These are phyloP conservation scores for Marvania coccoides DNA, from an alignment of 139 green algal genomes.

Conservation along the genomic window DNA sequence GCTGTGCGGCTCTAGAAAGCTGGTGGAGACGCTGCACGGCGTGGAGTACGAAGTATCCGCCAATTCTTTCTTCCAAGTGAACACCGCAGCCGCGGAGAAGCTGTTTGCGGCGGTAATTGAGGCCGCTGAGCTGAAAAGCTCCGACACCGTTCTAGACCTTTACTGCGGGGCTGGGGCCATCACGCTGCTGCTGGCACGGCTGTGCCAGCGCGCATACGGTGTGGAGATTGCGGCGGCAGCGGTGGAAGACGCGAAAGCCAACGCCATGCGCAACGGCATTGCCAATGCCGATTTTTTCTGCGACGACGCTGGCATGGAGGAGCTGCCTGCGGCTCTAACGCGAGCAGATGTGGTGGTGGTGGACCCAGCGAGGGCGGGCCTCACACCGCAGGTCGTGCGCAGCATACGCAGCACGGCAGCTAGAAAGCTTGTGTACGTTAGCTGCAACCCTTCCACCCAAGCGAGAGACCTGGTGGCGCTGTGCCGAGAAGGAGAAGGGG, in stretches of 20 bases:
- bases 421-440: conserved; percentile 79
- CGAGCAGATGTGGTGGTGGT: conserved; percentile 47
- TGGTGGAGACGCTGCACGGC: conserved; percentile 44
- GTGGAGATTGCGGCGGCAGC: conserved; percentile 39
- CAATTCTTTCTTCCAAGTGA: conserved; percentile 86
- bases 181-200: conserved; percentile 57
- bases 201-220: conserved; percentile 35
- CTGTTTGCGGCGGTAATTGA: conserved; percentile 57
- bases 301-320: conserved; percentile 42
- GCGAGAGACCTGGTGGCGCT: conserved; percentile 53
- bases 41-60: conserved; percentile 63
- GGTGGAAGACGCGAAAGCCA: conserved; percentile 49
- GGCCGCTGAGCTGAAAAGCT: conserved; percentile 1
- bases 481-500: neutral
- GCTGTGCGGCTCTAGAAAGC: conserved; percentile 1
- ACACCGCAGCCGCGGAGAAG: conserved; percentile 62
- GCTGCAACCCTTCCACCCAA: conserved; percentile 69
- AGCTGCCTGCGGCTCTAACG: conserved; percentile 1
- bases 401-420: conserved; percentile 46
- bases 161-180: conserved; percentile 87
- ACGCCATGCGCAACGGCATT: conserved; percentile 68
- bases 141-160: conserved; percentile 72
- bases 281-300: conserved; percentile 59
- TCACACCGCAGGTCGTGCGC: conserved; percentile 39
- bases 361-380: conserved; percentile 72